Evolutionary conservation across 257 asterid species (phyloP), one percentile per base, ranked within the genome.

Genomic region (Echium plantagineum): DNA sequence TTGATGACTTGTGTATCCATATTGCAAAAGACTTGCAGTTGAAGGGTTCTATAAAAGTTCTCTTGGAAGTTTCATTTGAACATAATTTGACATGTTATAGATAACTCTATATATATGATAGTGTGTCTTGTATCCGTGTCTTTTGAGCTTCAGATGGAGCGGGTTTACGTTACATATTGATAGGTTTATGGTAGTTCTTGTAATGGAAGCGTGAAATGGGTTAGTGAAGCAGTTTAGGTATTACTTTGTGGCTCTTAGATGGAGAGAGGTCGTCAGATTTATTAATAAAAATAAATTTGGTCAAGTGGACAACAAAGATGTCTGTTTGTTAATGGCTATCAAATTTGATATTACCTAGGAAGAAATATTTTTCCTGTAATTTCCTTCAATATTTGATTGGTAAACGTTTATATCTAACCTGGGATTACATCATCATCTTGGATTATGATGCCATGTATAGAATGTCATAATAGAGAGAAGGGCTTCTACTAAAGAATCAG

Each of bases 401-500:
- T 42, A 42, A 42, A 42, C 9, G 15, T 10, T 42, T 7, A 42
- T 42, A 42, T 42, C 49, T 42, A 18, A 53, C 22, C 6, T n/a
- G 26, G 5, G 5, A 21, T 53, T 19, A 53, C 28, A 6, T 35
- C 3, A 17, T 66, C 51, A 15, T 75, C 63, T 68, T 46, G 19
- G 62, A 54, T 62, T 68, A 21, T 63, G 21, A 35, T 72, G 46
- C 55, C 66, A 52, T 68, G 49, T 71, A 78, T 72, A 88, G 95
- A 78, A 70, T 74, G 83, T 48, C 52, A 69, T 74, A 20, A 58
- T 72, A 16, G 80, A 77, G 69, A 78, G 78, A 66, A 75, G 68
- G 73, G 71, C 66, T 31, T 61, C 66, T 3, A 20, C 67, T 15
- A 81, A 75, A 77, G 63, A 75, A 55, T 59, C 68, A 18, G 62